Conservation (phyloP, 768 basidiomycete species). For the Glaciozyma martinii region DNA sequence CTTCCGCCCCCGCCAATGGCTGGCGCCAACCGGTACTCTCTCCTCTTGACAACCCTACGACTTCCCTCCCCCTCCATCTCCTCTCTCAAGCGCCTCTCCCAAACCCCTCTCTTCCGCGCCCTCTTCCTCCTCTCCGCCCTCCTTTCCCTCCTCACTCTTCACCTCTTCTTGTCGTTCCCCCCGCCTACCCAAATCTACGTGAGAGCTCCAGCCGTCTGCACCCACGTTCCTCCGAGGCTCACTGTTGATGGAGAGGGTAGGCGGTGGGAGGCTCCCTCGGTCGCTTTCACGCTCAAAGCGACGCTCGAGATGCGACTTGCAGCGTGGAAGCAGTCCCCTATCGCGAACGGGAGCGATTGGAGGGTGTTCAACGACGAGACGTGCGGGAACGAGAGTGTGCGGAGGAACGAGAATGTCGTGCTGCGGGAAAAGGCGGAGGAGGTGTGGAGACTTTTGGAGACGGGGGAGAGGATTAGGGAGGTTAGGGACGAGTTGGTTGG, state of each 20-base stretch:
- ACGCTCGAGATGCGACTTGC: constrained; percentile 39
- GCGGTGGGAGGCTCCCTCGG: constrained; percentile 27
- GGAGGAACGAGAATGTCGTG: not conserved
- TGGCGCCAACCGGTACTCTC: too few species aligned
- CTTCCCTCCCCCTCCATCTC: too few species aligned
- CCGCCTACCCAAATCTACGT: too few species aligned
- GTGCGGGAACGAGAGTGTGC: constrained; percentile 17
- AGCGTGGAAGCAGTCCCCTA: constrained; percentile 40
- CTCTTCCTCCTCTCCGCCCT: too few species aligned
- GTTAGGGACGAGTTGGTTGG: not conserved
- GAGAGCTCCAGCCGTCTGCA: too few species aligned
- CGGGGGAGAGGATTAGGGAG: not conserved
- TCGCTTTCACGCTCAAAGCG: constrained; percentile 38
- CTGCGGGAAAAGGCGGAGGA: not conserved
- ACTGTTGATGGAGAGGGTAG: not conserved
- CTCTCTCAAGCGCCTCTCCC: too few species aligned
- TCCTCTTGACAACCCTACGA: too few species aligned
- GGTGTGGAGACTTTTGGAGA: not conserved
- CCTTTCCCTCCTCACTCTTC: too few species aligned
- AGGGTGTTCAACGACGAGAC: constrained; percentile 39
- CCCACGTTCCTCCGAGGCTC: too few species aligned
- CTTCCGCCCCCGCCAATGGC: too few species aligned
- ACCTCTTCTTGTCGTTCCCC: too few species aligned
- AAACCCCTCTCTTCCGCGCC: too few species aligned
- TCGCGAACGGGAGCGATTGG: constrained; percentile 39